These are phyloP conservation scores for Euphorbia tirucalli DNA, from an alignment of 345 rosid genomes.

Conservation along the genomic window DNA sequence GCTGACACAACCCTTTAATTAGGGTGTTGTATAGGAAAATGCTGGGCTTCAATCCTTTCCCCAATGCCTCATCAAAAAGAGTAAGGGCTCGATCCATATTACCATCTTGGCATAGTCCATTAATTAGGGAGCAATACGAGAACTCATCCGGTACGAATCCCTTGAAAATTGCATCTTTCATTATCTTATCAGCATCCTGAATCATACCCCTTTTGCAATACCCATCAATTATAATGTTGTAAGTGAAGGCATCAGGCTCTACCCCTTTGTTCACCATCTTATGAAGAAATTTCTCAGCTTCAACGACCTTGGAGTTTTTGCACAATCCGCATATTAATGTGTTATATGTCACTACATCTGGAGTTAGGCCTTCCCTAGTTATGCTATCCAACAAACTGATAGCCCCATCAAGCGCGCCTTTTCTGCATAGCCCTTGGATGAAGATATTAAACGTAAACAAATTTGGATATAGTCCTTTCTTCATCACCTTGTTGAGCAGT, in stretches of 20 bases:
- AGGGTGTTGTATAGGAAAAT: slow-evolving; percentile 64
- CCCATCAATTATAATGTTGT: slow-evolving; percentile 69
- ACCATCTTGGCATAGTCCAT: slow-evolving; percentile 69
- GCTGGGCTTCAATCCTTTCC: slow-evolving; percentile 58
- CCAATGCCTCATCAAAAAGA: slow-evolving; percentile 51
- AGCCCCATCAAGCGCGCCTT: slow-evolving; percentile 58
- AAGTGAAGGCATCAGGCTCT: slow-evolving; percentile 72
- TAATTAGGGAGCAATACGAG: slow-evolving; percentile 68
- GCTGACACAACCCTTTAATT: slow-evolving; percentile 71
- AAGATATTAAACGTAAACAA: slow-evolving; percentile 79
- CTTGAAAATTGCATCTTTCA: slow-evolving; percentile 57
- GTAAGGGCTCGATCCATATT: slow-evolving; percentile 66
- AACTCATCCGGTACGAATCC: slow-evolving; percentile 84
- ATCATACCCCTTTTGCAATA: slow-evolving; percentile 68
- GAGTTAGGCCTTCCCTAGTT: slow-evolving; percentile 51
- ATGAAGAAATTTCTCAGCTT: slow-evolving; percentile 69
- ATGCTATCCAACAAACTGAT: slow-evolving; percentile 55
- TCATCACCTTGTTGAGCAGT: slow-evolving; percentile 62
- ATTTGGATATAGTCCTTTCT: slow-evolving; percentile 71
- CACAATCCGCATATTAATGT: slow-evolving; percentile 76
- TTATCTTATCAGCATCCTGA: slow-evolving; percentile 64
- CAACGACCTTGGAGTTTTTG: slow-evolving; percentile 53
- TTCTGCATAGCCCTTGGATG: slow-evolving; percentile 76
- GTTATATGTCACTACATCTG: slow-evolving; percentile 80
- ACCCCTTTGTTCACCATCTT: slow-evolving; percentile 83